These are phyloP conservation scores for Oryza brachyantha DNA, from an alignment of 176 grass and related monocot genomes.

Conservation along the genomic window DNA sequence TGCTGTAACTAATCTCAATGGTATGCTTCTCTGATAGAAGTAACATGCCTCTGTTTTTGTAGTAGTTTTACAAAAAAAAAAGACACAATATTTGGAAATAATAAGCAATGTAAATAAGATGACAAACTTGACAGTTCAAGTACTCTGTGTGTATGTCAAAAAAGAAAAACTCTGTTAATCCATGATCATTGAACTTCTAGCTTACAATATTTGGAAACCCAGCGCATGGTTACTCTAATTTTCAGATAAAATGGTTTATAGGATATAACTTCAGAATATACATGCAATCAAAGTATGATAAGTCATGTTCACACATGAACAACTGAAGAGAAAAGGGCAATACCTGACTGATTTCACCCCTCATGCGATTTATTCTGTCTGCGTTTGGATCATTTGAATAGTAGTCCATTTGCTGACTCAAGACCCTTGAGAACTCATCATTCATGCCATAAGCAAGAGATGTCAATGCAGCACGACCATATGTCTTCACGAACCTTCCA, in stretches of 20 bases:
- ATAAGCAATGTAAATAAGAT: neutral
- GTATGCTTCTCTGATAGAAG: neutral
- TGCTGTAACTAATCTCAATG: neutral
- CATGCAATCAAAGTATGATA: neutral
- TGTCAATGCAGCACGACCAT: conserved; percentile 76
- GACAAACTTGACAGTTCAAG: neutral
- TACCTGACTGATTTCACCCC: conserved; percentile 97
- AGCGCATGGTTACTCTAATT: neutral
- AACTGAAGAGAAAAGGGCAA: neutral
- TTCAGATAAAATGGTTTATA: neutral
- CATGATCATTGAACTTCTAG: neutral
- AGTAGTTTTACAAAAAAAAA: neutral
- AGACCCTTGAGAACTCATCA: conserved; percentile 94
- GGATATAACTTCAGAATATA: neutral
- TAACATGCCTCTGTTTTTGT: neutral
- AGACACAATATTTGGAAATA: neutral
- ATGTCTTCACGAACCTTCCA: conserved; percentile 88
- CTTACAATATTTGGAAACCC: neutral
- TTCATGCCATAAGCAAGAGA: conserved; percentile 94
- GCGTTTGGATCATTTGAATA: conserved; percentile 94
- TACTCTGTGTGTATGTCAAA: neutral
- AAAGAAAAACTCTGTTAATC: neutral
- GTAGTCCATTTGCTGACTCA: conserved; percentile 92
- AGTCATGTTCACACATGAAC: neutral
- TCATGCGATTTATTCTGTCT: conserved; percentile 91